phyloP scores from a whole-genome alignment of 768 basidiomycete genomes.

The Naematelia aurantialba region DNA sequence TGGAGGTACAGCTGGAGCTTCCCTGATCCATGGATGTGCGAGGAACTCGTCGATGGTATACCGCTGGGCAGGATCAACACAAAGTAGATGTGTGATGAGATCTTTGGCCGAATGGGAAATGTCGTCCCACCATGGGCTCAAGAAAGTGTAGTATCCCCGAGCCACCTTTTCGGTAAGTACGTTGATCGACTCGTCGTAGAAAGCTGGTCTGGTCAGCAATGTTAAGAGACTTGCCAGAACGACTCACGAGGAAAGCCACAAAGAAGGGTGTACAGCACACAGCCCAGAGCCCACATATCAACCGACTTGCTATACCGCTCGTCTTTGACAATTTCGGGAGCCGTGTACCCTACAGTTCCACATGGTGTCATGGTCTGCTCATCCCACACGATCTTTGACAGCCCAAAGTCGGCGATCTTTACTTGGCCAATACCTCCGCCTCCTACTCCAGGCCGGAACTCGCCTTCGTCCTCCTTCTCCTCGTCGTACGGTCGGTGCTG shows the following conservation, averaged over 20 bases:
- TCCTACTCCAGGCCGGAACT: slow-evolving; percentile 84
- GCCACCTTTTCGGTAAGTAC: slow-evolving; percentile 98
- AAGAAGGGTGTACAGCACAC: slow-evolving; percentile 95
- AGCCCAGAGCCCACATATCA: slow-evolving; percentile 99
- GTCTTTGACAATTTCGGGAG: slow-evolving; percentile 98
- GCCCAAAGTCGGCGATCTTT: slow-evolving; percentile 97
- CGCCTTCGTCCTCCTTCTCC: slow-evolving; percentile 97
- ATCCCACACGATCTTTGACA: slow-evolving; percentile 97
- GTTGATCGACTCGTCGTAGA: slow-evolving; percentile 98
- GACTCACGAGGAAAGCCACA: slow-evolving; percentile 70
- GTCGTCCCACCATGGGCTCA: slow-evolving; percentile 99
- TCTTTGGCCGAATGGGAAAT: slow-evolving; percentile 86
- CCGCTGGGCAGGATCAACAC: slow-evolving; percentile 89
- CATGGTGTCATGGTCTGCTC: slow-evolving; percentile 99
- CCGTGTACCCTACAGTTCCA: slow-evolving; percentile 99
- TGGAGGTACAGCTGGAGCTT: slow-evolving; percentile 61
- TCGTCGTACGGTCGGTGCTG: slow-evolving; percentile 86
- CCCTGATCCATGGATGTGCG: slow-evolving; percentile 88
- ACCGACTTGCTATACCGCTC: slow-evolving; percentile 67
- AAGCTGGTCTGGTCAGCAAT: slow-evolving; percentile 60
- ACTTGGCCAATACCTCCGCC: slow-evolving; percentile 96
- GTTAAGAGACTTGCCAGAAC: not conserved
- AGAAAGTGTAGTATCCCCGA: slow-evolving; percentile 92
- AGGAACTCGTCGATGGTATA: slow-evolving; percentile 99
- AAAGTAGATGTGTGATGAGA: slow-evolving; percentile 86